phyloP scores from a whole-genome alignment of 176 grass and related monocot genomes.

The Hyparrhenia diplandra region DNA sequence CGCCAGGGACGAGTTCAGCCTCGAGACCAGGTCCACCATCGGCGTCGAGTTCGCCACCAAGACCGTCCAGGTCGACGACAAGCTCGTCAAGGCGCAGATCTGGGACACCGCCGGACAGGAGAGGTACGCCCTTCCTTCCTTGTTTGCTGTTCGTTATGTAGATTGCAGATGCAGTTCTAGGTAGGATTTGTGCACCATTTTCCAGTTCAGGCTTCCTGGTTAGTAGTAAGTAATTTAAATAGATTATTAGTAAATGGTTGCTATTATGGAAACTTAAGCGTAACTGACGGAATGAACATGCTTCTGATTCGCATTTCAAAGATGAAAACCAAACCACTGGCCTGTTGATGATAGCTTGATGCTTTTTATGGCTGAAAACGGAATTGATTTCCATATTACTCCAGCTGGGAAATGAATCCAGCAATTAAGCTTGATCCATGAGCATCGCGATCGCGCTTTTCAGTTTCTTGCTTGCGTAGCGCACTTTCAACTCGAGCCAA shows the following conservation, averaged over 20 bases:
- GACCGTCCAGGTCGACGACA: constrained; percentile 57
- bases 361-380: background rate
- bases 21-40: constrained; percentile 76
- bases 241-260: no score
- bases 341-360: background rate
- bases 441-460: background rate
- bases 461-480: background rate
- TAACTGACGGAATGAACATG: background rate
- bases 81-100: constrained; percentile 83
- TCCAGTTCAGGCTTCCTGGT: background rate
- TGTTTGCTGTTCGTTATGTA: background rate
- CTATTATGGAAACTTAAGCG: background rate
- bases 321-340: background rate
- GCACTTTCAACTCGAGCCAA: background rate
- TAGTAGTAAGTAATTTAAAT: background rate
- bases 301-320: background rate
- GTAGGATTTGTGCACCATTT: background rate
- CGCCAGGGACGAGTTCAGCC: constrained; percentile 80
- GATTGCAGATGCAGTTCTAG: background rate
- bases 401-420: background rate
- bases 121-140: constrained; percentile 8
- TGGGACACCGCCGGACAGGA: constrained; percentile 85
- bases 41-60: constrained; percentile 83
- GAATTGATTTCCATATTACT: background rate
- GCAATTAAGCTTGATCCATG: no score